Base-by-base conservation (phyloP, 345 rosid genomes). In the Bruguiera sexangula region DNA sequence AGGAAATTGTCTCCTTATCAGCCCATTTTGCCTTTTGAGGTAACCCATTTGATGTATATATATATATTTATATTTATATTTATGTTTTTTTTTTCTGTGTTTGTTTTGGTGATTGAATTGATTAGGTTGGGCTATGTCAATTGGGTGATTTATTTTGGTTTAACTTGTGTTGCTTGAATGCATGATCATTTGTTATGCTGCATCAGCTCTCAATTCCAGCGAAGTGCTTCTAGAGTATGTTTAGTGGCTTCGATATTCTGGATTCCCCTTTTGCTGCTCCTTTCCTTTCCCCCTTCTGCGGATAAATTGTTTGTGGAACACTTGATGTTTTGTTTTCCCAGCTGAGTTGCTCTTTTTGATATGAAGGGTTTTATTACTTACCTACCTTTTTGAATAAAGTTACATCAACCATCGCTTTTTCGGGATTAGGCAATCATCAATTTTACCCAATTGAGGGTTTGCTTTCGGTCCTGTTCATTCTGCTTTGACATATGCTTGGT, bases 21-120 rank as follows among this genome's bases (percentile, higher is more conserved):
- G 58, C 87, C 98, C 62, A 95, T 95, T 75, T 69, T 95, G 70
- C 98, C 99, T 67, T 88, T 90, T 74, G 99, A 95, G 99, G 99
- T 92, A 29, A 27, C 4, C 52, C 31, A 31, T 55, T 67, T 31
- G 15, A 11, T 26, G 8, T 20, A 26, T 13, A 24, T 24, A 24
- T 24, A 24, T 24, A 24, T 24, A 24, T 24, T 0, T 24, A 24
- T 24, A 24, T 24, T 0, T 24, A 24, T 24, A 0, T 24, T 0
- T 24, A 24, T 24, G 0, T 75, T 2, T 36, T 69, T 46, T 59
- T 32, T 6, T 63, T 51, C 62, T 37, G 1, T 55, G 55, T 48
- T 56, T 65, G 16, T 13, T 43, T 13, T 43, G 50, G 50, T 13
- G 50, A 43, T 13, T 43, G 50, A 43, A 43, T 43, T 43, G 50